A percentile compares a stretch with the other conserved stretches of the same genome.
Conservation (phyloP, 2,329 filamentous ascomycete species). For the Colletotrichum spinosum region DNA sequence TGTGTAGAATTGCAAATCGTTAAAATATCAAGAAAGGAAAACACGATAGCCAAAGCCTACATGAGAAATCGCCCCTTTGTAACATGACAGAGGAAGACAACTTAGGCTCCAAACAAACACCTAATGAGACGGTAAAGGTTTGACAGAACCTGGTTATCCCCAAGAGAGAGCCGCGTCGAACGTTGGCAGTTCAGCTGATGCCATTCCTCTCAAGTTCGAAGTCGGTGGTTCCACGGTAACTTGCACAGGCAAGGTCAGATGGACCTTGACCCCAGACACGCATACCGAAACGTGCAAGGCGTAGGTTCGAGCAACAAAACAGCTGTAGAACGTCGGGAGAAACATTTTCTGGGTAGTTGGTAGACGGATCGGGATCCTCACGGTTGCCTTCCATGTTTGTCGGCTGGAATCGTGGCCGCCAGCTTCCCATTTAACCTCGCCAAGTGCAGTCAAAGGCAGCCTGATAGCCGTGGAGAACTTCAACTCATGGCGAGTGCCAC, state of each 20-base stretch:
- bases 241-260: constrained; percentile 63
- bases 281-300: constrained; percentile 59
- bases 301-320: constrained; percentile 66
- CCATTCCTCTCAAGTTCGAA: constrained; percentile 39
- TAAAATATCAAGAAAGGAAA: too few relatives aligned
- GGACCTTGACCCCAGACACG: constrained; percentile 55
- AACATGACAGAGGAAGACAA: too few relatives aligned
- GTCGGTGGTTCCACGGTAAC: constrained; percentile 55
- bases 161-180: constrained; percentile 27
- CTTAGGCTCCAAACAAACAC: too few relatives aligned
- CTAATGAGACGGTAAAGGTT: background rate
- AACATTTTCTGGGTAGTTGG: constrained; percentile 61
- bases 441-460: constrained; percentile 51
- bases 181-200: constrained; percentile 12
- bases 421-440: constrained; percentile 55
- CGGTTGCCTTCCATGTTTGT: constrained; percentile 15
- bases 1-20: background rate
- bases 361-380: constrained; percentile 61
- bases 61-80: too few relatives aligned
- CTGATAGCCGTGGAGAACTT: constrained; percentile 59
- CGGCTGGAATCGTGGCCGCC: constrained; percentile 43
- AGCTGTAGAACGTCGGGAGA: constrained; percentile 69
- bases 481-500: constrained; percentile 45
- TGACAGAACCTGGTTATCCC: background rate
- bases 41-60: too few relatives aligned